These are phyloP conservation scores for Closterium sp. DNA, from an alignment of 139 green algal species.

Conservation along the genomic window DNA sequence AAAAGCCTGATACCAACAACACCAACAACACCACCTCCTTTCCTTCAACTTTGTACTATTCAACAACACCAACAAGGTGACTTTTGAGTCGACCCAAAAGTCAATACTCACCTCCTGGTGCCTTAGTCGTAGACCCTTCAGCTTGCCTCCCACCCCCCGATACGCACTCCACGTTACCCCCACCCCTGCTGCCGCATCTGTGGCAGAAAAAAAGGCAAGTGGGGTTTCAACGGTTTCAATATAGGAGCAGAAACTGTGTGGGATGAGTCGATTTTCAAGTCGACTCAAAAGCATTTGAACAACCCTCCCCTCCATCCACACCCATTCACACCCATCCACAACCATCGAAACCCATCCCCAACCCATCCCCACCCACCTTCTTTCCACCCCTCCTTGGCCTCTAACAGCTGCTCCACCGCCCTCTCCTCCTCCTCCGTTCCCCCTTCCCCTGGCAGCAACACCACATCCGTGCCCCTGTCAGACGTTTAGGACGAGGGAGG, in stretches of 20 bases:
- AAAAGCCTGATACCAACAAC: no score
- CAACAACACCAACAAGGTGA: no score
- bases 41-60: no score
- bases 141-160: neutral
- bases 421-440: neutral
- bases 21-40: no score
- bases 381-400: neutral
- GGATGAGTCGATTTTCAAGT: no score
- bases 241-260: no score
- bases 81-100: no score
- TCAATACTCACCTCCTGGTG: neutral
- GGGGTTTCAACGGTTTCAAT: no score
- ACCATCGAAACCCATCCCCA: no score
- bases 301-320: no score
- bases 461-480: conserved; percentile 3
- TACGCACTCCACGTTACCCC: neutral
- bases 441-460: neutral
- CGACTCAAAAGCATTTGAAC: no score
- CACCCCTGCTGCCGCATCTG: neutral
- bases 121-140: neutral
- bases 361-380: neutral
- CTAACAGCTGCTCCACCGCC: neutral
- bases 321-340: no score
- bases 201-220: neutral
- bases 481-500: conserved; percentile 51